phyloP scores from a whole-genome alignment of 257 asterid species.

The Voacanga thouarsii region DNA sequence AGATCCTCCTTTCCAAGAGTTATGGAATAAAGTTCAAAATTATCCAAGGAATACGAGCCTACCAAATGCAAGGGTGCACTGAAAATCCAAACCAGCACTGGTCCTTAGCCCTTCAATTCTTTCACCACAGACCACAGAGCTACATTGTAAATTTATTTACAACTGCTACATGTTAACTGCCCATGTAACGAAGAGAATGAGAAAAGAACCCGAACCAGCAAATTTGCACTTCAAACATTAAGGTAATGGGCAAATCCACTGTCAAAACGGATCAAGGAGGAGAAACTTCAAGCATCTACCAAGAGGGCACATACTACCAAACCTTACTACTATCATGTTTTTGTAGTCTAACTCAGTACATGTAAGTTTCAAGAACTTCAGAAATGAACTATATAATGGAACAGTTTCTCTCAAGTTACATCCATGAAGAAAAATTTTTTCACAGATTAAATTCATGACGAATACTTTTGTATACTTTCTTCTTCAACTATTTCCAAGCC shows the following conservation, averaged over 20 bases:
- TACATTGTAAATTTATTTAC: too few species aligned
- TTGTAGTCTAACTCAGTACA: neutral
- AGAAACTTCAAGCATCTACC: neutral
- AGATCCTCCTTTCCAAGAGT: too few species aligned
- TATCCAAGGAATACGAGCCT: too few species aligned
- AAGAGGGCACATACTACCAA: neutral
- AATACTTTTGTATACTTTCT: neutral
- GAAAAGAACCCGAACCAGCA: neutral
- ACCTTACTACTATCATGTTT: neutral
- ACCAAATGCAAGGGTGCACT: too few species aligned
- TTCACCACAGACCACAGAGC: too few species aligned
- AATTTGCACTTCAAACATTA: neutral
- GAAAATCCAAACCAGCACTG: too few species aligned
- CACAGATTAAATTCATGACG: neutral
- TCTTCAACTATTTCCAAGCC: neutral
- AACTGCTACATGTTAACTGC: too few species aligned
- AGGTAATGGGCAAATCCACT: too few species aligned
- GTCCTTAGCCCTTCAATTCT: too few species aligned
- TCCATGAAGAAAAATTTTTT: slow-evolving; percentile 1
- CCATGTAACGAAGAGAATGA: neutral
- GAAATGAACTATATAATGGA: neutral
- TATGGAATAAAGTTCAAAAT: too few species aligned
- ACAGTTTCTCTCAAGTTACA: slow-evolving; percentile 1
- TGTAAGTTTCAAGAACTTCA: neutral
- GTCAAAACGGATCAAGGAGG: too few species aligned